These are phyloP conservation scores for Cordia subcordata DNA, from an alignment of 257 asterid species.

Conservation along the genomic window DNA sequence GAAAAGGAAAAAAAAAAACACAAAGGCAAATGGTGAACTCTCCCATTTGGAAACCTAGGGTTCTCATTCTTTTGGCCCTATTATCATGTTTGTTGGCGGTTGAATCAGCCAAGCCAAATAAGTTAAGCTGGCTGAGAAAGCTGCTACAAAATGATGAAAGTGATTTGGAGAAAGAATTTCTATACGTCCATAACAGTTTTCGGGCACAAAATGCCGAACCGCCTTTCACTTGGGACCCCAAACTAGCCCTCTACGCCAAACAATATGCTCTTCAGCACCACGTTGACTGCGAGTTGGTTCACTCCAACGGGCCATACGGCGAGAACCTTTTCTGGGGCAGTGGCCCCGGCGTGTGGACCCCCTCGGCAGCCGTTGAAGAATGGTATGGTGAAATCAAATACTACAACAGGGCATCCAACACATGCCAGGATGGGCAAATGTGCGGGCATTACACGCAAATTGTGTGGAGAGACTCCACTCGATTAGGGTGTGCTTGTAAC, in stretches of 20 bases:
- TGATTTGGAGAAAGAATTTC: constrained; percentile 16
- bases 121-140: too few species aligned
- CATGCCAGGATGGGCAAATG: constrained; percentile 26
- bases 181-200: constrained; percentile 15
- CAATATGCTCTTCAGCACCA: constrained; percentile 1
- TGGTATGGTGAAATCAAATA: constrained; percentile 35
- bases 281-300: constrained; percentile 13
- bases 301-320: constrained; percentile 48
- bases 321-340: constrained; percentile 55
- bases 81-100: neutral
- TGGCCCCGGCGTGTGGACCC: constrained; percentile 3
- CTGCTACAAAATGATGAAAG: too few species aligned
- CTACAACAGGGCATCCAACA: constrained; percentile 25
- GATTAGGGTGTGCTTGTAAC: constrained; percentile 45
- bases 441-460: constrained; percentile 63
- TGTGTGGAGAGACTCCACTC: constrained; percentile 41
- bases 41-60: neutral
- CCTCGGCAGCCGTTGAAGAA: constrained; percentile 23
- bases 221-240: constrained; percentile 9
- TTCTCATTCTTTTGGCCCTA: neutral
- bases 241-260: constrained; percentile 2
- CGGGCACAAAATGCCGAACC: constrained; percentile 7
- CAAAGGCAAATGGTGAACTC: too few species aligned
- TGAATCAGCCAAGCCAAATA: too few species aligned
- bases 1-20: neutral